phyloP scores from a whole-genome alignment of 176 grass and related monocot genomes.

The Avena atlantica region DNA sequence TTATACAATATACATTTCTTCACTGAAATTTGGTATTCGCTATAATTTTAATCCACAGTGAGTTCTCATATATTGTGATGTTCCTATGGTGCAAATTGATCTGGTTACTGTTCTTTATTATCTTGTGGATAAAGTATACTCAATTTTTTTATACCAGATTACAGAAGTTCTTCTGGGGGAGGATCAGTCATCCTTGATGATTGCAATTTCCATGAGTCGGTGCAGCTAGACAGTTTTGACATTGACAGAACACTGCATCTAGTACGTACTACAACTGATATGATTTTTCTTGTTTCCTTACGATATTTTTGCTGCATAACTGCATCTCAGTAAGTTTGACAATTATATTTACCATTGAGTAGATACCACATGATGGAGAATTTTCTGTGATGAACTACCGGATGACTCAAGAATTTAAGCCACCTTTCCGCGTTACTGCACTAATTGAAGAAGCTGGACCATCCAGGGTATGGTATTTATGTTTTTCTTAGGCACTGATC shows the following conservation, averaged over 20 bases:
- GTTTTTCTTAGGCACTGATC: conserved; percentile 34
- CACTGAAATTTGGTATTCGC: background rate
- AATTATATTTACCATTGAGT: conserved; percentile 38
- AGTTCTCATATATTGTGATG: background rate
- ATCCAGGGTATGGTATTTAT: conserved; percentile 62
- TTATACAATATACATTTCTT: background rate
- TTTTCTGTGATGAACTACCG: conserved; percentile 99
- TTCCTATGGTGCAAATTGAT: background rate
- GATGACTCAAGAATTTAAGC: conserved; percentile 98
- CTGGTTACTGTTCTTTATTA: conserved; percentile 1
- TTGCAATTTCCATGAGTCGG: conserved; percentile 98
- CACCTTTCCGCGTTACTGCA: conserved; percentile 79
- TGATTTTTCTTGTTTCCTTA: conserved; percentile 29
- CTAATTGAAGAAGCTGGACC: conserved; percentile 97
- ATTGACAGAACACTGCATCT: conserved; percentile 87
- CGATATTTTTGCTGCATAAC: conserved; percentile 9
- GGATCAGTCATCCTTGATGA: conserved; percentile 92
- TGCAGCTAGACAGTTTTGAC: conserved; percentile 97
- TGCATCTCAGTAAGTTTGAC: conserved; percentile 31
- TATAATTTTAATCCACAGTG: background rate
- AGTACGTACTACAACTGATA: conserved; percentile 65
- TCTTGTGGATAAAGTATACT: conserved; percentile 22
- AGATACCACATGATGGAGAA: conserved; percentile 98
- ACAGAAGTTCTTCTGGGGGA: conserved; percentile 89
- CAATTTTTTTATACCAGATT: conserved; percentile 58